Base-by-base conservation (phyloP, 768 basidiomycete genomes). In the Rhodotorula kratochvilovae region DNA sequence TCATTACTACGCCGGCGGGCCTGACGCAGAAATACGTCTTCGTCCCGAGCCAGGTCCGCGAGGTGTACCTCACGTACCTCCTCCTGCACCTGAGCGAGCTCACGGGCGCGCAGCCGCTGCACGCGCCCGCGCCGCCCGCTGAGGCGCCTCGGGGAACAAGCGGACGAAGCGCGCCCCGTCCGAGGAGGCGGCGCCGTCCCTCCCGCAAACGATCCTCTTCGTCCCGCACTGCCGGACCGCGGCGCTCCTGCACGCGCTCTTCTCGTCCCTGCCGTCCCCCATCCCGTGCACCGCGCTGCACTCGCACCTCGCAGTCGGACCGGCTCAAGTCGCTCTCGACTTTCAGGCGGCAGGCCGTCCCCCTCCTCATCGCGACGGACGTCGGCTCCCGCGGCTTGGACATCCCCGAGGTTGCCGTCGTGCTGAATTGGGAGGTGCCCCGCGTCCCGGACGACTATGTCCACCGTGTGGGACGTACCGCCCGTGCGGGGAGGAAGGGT, bases 341-440 rank as follows among this genome's bases (percentile, higher is more conserved):
- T 46, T 99, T 98, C 82, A 87, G 91, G 63, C 87, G 90, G 0
- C 87, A 85, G 27, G 86, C 92, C 60, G 87, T 97, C 50, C 93
- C 94, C 0, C 90, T 99, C 55, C 83, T 99, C 59, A 85, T 99
- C 57, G 91, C 90, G 42, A 98, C 95, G 15, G 95, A 97, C 79
- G 95, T 99, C 43, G 96, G 92, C 25, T 89, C 90, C 29, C 88
- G 96, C 77, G 96, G 96, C 42, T 81, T 99, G 68, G 96, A 98
- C 81, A 95, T 98, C 66, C 92, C 92, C 71, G 91, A 94, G 75
- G 94, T 99, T 19, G 92, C 90, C 19, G 87, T 97, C 83, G 92
- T 99, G 29, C 84, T 99, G 67, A 98, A 99, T 74, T 99, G 94
- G 93, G 95, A 99, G 80, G 83, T 97, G 72, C 96, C 96, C 23